Evolutionary conservation across 805 yeast species (phyloP), one percentile per base, ranked within the genome.

Genomic region (Kluyveromyces lactis): DNA sequence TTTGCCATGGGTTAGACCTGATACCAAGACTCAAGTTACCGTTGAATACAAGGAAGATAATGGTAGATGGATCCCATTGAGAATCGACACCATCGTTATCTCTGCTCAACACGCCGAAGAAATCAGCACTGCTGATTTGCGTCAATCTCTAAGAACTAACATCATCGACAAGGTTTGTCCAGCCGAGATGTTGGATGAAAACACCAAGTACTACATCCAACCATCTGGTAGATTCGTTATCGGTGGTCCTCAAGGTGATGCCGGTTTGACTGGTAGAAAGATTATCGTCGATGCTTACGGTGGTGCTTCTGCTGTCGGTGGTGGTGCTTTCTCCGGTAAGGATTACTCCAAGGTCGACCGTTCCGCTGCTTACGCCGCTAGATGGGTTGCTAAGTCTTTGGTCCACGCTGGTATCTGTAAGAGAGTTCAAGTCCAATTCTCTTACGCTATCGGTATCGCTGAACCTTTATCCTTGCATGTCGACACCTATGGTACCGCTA

Each of bases 281-380:
- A 92, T 92, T 69, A 92, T 92, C 61, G 98, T 92, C 65, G 98
- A 92, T 71, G 95, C 98, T 51, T 92, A 92, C 74, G 98, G 98
- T 75, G 98, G 98, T 62, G 94, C 98, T 94, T 97, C 98, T 72
- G 97, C 98, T 62, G 98, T 92, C 77, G 98, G 98, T 73, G 98
- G 98, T 77, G 98, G 98, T 77, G 98, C 98, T 51, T 92, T 92
- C 87, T 84, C 95, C 50, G 98, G 98, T 71, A 92, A 92, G 78
- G 98, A 92, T 72, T 92, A 86, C 85, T 86, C 97, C 67, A 92
- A 92, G 79, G 98, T 92, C 62, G 98, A 92, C 71, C 86, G 98
- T 75, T 90, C 97, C 51, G 98, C 98, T 64, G 98, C 98, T 54
- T 92, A 92, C 67, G 97, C 98, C 62, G 98, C 98, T 58, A 87